phyloP scores from a whole-genome alignment of 805 yeast genomes.

The Sugiyamaella boreocaroliniensis region DNA sequence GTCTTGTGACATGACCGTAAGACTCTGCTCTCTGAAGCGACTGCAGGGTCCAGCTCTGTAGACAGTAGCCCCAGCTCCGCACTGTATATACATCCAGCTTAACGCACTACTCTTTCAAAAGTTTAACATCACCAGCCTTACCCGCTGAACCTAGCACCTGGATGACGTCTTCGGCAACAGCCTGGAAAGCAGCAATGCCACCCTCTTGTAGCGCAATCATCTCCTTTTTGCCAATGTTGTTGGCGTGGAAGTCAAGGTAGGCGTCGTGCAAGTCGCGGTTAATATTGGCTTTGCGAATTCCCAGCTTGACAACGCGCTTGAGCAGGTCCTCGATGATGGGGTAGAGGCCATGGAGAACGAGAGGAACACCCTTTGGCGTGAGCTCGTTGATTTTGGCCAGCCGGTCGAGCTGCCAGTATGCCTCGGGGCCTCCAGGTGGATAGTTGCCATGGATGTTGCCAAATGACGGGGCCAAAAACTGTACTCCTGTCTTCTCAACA shows the following conservation, averaged over 20 bases:
- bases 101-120: no score
- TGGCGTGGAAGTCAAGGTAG: constrained; percentile 24
- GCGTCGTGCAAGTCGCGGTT: constrained; percentile 30
- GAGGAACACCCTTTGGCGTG: constrained; percentile 18
- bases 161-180: constrained; percentile 30
- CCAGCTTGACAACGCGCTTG: constrained; percentile 24
- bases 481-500: constrained; percentile 31
- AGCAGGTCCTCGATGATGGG: constrained; percentile 29
- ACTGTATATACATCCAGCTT: no score
- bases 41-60: no score
- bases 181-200: constrained; percentile 22
- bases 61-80: no score
- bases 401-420: constrained; percentile 26
- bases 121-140: constrained; percentile 17
- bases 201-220: constrained; percentile 28
- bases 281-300: constrained; percentile 32
- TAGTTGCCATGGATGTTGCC: constrained; percentile 37
- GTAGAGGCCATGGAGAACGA: constrained; percentile 35
- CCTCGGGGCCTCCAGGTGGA: constrained; percentile 33
- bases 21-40: no score
- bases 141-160: constrained; percentile 27
- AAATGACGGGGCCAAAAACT: constrained; percentile 34
- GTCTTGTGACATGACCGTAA: no score
- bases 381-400: constrained; percentile 18
- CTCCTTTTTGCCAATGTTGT: constrained; percentile 23